phyloP scores from a whole-genome alignment of 305 asterid genomes.

The Fraxinus sp. region DNA sequence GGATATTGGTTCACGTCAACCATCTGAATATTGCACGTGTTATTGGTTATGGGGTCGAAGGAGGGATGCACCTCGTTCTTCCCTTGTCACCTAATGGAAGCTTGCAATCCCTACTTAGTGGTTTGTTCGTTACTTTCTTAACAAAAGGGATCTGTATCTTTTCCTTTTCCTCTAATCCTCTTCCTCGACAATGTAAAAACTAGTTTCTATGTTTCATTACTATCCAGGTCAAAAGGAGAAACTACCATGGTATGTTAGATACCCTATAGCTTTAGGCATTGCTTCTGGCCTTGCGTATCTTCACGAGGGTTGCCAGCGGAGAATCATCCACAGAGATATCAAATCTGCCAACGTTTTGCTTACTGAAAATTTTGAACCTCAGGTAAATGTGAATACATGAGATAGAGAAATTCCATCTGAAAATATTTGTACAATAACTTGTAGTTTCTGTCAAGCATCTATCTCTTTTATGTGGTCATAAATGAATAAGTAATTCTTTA shows the following conservation, averaged over 20 bases:
- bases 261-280: constrained; percentile 65
- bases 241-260: constrained; percentile 61
- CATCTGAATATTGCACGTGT: constrained; percentile 84
- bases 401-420: not conserved
- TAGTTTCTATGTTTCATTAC: constrained; percentile 6
- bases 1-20: constrained; percentile 88
- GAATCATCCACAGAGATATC: constrained; percentile 90
- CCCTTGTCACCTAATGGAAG: constrained; percentile 95
- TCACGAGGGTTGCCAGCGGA: constrained; percentile 91
- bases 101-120: constrained; percentile 65
- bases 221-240: constrained; percentile 54
- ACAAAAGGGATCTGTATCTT: not conserved
- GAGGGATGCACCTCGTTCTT: constrained; percentile 97
- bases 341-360: constrained; percentile 89
- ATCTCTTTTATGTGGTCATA: not conserved
- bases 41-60: constrained; percentile 94
- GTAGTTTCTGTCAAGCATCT: not conserved
- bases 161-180: not conserved
- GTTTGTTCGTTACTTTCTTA: constrained; percentile 33
- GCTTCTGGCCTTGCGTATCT: constrained; percentile 91
- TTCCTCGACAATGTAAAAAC: constrained; percentile 1
- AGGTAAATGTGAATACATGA: constrained; percentile 40
- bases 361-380: constrained; percentile 78
- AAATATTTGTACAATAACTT: not conserved
- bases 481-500: not conserved